Evolutionary conservation across 345 rosid genomes (phyloP).

Genomic region (Cardamine occulta): DNA sequence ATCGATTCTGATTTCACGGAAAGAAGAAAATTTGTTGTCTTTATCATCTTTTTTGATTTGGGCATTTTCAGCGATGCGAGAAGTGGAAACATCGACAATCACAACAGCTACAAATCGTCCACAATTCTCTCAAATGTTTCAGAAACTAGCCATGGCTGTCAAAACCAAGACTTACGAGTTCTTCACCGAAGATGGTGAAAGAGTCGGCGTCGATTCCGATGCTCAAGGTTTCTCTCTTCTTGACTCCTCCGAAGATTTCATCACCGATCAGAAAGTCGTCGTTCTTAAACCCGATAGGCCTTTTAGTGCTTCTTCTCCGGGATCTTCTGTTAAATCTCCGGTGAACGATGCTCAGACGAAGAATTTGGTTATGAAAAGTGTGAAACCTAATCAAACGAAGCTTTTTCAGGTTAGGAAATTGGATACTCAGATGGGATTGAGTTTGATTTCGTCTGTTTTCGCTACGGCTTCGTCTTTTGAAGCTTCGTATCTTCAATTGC

Average conservation of each 20-base stretch:
- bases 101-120: constrained; percentile 50
- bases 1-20: neutral
- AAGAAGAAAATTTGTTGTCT: neutral
- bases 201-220: constrained; percentile 32
- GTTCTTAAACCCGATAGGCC: constrained; percentile 82
- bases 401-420: constrained; percentile 45
- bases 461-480: constrained; percentile 76
- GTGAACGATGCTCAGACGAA: constrained; percentile 18
- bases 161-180: constrained; percentile 90
- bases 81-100: constrained; percentile 50
- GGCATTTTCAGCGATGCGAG: constrained; percentile 44
- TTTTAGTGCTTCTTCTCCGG: constrained; percentile 27
- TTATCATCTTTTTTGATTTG: constrained; percentile 1
- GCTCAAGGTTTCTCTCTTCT: constrained; percentile 65
- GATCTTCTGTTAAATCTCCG: constrained; percentile 34
- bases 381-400: constrained; percentile 32
- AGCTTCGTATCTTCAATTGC: constrained; percentile 88
- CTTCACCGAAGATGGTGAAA: constrained; percentile 69
- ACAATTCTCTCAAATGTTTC: constrained; percentile 87
- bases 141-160: constrained; percentile 91
- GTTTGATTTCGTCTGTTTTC: constrained; percentile 74
- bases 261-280: constrained; percentile 90
- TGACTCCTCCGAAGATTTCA: constrained; percentile 87
- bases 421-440: constrained; percentile 51
- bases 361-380: neutral